These are phyloP conservation scores for Plasmodium fragile DNA, from an alignment of 169 alveolate species.

Conservation along the genomic window DNA sequence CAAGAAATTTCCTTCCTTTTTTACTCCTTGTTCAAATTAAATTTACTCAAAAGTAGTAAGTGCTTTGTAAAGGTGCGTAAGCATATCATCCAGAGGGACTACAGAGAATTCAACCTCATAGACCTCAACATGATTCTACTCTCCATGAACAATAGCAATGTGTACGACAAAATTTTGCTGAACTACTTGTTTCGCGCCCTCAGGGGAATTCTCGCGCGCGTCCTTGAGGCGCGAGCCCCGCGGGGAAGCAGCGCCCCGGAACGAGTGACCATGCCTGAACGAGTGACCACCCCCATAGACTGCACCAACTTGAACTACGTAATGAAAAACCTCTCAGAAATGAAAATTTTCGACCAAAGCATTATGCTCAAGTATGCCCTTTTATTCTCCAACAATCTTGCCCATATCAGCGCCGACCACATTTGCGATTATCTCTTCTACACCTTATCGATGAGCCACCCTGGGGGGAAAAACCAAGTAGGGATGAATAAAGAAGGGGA, in stretches of 20 bases:
- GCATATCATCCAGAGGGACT: slow-evolving; percentile 24
- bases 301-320: slow-evolving; percentile 25
- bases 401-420: background rate
- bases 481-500: background rate
- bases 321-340: slow-evolving; percentile 50
- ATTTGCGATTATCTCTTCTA: slow-evolving; percentile 41
- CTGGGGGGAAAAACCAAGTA: background rate
- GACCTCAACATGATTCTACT: slow-evolving; percentile 49
- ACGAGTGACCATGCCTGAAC: background rate
- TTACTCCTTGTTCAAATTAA: slow-evolving; percentile 51
- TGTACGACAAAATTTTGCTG: slow-evolving; percentile 26
- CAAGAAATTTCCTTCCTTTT: slow-evolving; percentile 55
- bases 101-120: slow-evolving; percentile 10
- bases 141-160: slow-evolving; percentile 48
- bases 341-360: slow-evolving; percentile 55
- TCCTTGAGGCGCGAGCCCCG: background rate
- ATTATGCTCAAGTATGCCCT: slow-evolving; percentile 30
- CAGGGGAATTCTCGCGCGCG: slow-evolving; percentile 11
- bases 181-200: slow-evolving; percentile 22
- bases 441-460: slow-evolving; percentile 21
- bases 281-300: background rate
- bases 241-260: background rate
- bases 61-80: slow-evolving; percentile 17
- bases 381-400: slow-evolving; percentile 9
- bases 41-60: slow-evolving; percentile 13